These are phyloP conservation scores for Arachis hypogaea DNA, from an alignment of 306 rosid species.

Conservation along the genomic window DNA sequence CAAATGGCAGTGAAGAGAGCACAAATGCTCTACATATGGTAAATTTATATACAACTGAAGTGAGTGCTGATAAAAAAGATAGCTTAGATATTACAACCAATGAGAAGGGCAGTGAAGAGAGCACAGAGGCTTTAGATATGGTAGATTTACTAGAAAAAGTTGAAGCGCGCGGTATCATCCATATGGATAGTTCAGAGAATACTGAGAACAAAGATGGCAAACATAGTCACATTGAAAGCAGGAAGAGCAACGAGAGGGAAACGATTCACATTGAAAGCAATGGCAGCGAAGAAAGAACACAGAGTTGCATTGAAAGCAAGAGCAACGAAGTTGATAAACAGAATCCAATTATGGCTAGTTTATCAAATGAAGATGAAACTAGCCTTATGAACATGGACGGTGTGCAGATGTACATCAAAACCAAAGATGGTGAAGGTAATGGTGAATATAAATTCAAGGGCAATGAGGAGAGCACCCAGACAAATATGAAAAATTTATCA, in stretches of 20 bases:
- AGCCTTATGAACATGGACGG: not conserved
- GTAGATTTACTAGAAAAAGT: slow-evolving; percentile 31
- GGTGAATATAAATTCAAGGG: slow-evolving; percentile 11
- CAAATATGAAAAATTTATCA: not conserved
- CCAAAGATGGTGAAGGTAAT: slow-evolving; percentile 13
- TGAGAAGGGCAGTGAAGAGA: slow-evolving; percentile 3
- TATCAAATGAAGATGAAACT: slow-evolving; percentile 36
- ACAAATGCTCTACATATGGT: slow-evolving; percentile 17
- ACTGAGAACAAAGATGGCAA: slow-evolving; percentile 29
- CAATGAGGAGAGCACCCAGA: slow-evolving; percentile 27
- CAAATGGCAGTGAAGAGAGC: slow-evolving; percentile 10
- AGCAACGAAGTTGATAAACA: not conserved
- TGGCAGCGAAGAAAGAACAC: no score
- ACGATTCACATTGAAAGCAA: no score
- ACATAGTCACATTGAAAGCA: slow-evolving; percentile 1
- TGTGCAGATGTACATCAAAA: slow-evolving; percentile 7
- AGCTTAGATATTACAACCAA: no score
- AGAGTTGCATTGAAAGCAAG: no score
- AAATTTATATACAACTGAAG: slow-evolving; percentile 37
- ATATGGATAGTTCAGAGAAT: slow-evolving; percentile 25
- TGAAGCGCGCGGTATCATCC: not conserved
- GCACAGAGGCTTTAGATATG: slow-evolving; percentile 19
- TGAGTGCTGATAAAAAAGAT: not conserved
- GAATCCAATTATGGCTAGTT: slow-evolving; percentile 22
- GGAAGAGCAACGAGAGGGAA: slow-evolving; percentile 9